Conservation (phyloP, 2,329 filamentous ascomycete species). For the Onygena corvina region DNA sequence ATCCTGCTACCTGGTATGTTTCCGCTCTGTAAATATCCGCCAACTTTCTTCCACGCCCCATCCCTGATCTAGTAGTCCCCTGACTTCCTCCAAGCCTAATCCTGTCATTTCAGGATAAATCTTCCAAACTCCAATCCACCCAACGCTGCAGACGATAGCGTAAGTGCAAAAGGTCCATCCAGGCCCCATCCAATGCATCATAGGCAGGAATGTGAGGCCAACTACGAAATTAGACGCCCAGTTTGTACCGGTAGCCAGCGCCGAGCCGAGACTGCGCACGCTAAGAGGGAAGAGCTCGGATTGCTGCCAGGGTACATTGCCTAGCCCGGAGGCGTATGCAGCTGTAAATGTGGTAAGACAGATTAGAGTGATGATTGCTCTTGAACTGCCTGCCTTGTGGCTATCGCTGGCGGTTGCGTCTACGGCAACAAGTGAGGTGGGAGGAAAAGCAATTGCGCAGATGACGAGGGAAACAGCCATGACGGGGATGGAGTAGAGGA, state of each 20-base stretch:
- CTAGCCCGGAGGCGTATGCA: conserved; percentile 73
- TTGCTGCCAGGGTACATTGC: conserved; percentile 94
- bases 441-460: conserved; percentile 61
- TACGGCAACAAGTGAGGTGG: conserved; percentile 32
- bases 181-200: conserved; percentile 67
- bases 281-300: conserved; percentile 70
- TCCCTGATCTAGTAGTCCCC: conserved; percentile 55
- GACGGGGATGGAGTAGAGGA: conserved; percentile 71
- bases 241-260: conserved; percentile 59
- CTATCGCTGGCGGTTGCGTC: conserved; percentile 29
- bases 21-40: conserved; percentile 16
- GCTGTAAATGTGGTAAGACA: conserved; percentile 76
- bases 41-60: conserved; percentile 54
- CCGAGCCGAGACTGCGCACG: conserved; percentile 51
- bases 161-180: conserved; percentile 74
- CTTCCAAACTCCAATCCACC: conserved; percentile 56
- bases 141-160: conserved; percentile 52
- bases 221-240: conserved; percentile 82
- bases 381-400: conserved; percentile 8
- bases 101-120: conserved; percentile 84
- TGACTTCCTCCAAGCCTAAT: conserved; percentile 67
- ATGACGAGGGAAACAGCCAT: conserved; percentile 64
- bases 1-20: neutral
- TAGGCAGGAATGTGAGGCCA: conserved; percentile 73
- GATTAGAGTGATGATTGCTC: conserved; percentile 48